Conservation (phyloP, 1,139 yeast species). For the Tardiomyces depauwii region DNA sequence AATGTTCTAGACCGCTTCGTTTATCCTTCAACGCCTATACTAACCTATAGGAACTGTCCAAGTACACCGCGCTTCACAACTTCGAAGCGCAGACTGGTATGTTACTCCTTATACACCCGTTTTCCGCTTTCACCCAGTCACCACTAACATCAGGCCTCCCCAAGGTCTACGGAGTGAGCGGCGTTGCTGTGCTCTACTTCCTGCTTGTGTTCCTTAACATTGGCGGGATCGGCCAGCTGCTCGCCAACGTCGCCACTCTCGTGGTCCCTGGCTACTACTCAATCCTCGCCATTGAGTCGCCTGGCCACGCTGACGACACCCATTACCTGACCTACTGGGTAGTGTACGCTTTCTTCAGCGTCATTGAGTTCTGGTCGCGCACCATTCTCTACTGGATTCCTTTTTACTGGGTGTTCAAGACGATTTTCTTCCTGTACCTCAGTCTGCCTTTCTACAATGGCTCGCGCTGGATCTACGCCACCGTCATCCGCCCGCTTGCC, state of each 20-base stretch:
- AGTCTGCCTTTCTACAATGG: slow-evolving; percentile 86
- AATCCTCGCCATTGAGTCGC: slow-evolving; percentile 68
- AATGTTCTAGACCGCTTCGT: no score
- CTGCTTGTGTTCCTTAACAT: slow-evolving; percentile 73
- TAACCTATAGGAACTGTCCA: slow-evolving; percentile 20
- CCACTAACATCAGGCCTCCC: slow-evolving; percentile 29
- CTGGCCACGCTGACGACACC: slow-evolving; percentile 62
- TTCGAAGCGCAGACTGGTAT: slow-evolving; percentile 21
- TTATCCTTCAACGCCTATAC: neutral
- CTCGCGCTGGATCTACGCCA: slow-evolving; percentile 56
- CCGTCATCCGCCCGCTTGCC: slow-evolving; percentile 61
- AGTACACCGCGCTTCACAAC: slow-evolving; percentile 23
- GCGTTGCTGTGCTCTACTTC: slow-evolving; percentile 52
- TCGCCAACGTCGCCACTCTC: slow-evolving; percentile 87
- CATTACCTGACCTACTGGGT: slow-evolving; percentile 93
- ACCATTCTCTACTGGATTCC: slow-evolving; percentile 92
- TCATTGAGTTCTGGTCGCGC: slow-evolving; percentile 90
- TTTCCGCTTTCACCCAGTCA: no score
- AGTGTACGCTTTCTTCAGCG: slow-evolving; percentile 82
- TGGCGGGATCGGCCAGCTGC: slow-evolving; percentile 84
- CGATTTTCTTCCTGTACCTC: slow-evolving; percentile 75
- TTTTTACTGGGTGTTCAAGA: slow-evolving; percentile 90
- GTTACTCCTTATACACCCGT: no score
- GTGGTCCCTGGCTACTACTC: slow-evolving; percentile 87
- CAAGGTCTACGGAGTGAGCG: slow-evolving; percentile 75